Evolutionary conservation across 345 rosid species (phyloP).

Genomic region (Gossypium ekmanianum): DNA sequence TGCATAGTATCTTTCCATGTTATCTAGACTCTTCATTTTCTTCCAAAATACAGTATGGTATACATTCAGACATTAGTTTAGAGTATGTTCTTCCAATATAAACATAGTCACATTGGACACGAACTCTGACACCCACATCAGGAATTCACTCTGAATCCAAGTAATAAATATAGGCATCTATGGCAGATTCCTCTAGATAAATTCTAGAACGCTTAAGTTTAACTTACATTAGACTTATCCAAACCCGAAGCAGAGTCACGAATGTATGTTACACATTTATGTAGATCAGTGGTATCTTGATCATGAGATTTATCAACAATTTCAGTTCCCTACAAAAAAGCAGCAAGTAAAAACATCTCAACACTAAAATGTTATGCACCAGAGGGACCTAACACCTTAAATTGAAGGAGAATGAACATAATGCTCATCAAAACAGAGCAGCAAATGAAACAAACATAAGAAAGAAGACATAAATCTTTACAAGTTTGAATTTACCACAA

Average conservation of each 20-base stretch:
- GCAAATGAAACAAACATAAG: not conserved
- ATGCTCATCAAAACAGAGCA: not conserved
- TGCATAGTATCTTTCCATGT: not conserved
- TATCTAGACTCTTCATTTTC: not conserved
- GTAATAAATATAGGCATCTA: not conserved
- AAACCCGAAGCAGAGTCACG: slow-evolving; percentile 36
- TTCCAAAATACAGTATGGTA: no score
- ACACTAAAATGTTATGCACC: not conserved
- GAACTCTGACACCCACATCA: not conserved
- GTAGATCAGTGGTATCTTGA: slow-evolving; percentile 94
- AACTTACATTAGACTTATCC: slow-evolving; percentile 56
- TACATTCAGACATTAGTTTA: not conserved
- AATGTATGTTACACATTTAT: slow-evolving; percentile 65
- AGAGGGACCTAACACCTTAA: not conserved
- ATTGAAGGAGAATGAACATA: not conserved
- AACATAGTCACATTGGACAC: not conserved
- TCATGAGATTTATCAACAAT: slow-evolving; percentile 72
- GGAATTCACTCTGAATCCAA: not conserved
- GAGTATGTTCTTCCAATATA: no score
- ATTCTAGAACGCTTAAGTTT: not conserved
- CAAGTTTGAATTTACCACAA: not conserved
- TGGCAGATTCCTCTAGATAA: not conserved
- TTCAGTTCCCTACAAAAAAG: slow-evolving; percentile 61
- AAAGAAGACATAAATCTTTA: not conserved
- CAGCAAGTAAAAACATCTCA: slow-evolving; percentile 23